Conservation (phyloP, 164 flowering plant species). For the Santalum album region DNA sequence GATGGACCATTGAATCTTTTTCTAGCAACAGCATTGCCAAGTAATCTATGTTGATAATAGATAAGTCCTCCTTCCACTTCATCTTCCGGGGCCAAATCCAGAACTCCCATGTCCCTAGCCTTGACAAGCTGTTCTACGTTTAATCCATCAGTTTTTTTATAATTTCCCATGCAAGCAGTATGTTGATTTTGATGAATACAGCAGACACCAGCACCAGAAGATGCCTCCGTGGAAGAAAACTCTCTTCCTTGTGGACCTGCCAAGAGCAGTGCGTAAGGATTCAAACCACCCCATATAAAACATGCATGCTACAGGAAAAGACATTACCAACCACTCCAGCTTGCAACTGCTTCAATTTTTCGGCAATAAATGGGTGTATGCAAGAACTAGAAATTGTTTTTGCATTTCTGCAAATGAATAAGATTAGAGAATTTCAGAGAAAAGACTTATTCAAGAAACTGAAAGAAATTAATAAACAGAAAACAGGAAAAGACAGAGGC, state of each 20-base stretch:
- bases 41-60: conserved; percentile 62
- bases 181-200: conserved; percentile 18
- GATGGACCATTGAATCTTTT: conserved; percentile 51
- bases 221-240: conserved; percentile 15
- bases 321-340: conserved; percentile 26
- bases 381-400: conserved; percentile 20
- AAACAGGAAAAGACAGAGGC: background rate
- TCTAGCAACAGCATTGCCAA: conserved; percentile 41
- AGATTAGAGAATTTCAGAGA: no score
- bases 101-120: conserved; percentile 39
- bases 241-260: conserved; percentile 32
- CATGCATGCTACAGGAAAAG: background rate
- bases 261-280: conserved; percentile 2
- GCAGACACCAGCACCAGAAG: conserved; percentile 22
- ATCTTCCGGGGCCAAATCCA: conserved; percentile 59
- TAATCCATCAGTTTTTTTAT: conserved; percentile 15
- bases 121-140: conserved; percentile 34
- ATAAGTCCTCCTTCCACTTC: conserved; percentile 90
- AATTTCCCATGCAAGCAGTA: conserved; percentile 14
- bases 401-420: conserved; percentile 19
- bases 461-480: conserved; percentile 1
- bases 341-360: conserved; percentile 34
- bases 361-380: conserved; percentile 44
- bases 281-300: conserved; percentile 1
- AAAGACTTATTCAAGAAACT: no score